Percentiles rank a stretch among this genome's conserved stretches.
phyloP scores from a whole-genome alignment of 306 rosid genomes.

The Rosa chinensis region DNA sequence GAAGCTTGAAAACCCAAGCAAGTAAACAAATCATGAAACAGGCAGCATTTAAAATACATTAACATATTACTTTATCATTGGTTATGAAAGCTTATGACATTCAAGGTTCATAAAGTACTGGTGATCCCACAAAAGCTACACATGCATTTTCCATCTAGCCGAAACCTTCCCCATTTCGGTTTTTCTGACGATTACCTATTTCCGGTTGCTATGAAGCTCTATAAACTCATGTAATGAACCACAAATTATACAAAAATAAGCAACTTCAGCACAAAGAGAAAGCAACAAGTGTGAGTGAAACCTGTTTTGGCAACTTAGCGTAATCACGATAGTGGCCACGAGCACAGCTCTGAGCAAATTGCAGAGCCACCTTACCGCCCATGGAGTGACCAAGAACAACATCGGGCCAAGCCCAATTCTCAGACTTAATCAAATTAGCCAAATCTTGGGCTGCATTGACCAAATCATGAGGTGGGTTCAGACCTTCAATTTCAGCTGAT shows the following conservation, averaged over 20 bases:
- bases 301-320: conserved; percentile 73
- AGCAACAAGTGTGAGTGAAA: conserved; percentile 20
- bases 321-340: conserved; percentile 66
- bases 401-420: conserved; percentile 91
- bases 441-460: conserved; percentile 73
- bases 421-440: conserved; percentile 62
- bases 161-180: background rate
- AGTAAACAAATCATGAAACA: no score
- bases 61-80: background rate
- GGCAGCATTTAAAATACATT: background rate
- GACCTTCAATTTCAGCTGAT: conserved; percentile 55
- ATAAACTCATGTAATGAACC: background rate
- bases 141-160: background rate
- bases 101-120: background rate
- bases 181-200: background rate
- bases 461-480: conserved; percentile 68
- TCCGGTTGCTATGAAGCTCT: background rate
- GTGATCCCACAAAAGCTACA: background rate
- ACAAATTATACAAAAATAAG: background rate
- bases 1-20: background rate
- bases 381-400: conserved; percentile 86
- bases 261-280: background rate
- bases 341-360: conserved; percentile 60
- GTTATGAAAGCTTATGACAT: background rate
- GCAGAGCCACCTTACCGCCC: conserved; percentile 93